Base-by-base conservation (phyloP, 495 filamentous ascomycete genomes). In the Lophiotrema nucula region DNA sequence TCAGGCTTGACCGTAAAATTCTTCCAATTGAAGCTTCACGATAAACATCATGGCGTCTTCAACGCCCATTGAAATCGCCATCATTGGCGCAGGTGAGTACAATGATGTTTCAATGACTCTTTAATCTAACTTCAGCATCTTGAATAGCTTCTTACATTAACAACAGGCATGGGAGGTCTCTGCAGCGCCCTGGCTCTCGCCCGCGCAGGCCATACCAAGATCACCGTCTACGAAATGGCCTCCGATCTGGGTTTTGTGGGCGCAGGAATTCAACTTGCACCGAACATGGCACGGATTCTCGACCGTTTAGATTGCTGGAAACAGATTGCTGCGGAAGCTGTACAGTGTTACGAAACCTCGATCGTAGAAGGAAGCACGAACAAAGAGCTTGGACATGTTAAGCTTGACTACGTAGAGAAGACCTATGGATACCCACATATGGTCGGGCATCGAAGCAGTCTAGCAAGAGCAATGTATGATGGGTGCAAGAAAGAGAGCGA, bases 251-350 rank as follows among this genome's bases (percentile, higher is more conserved):
- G 88, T 25, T 92, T 92, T 53, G 86, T 91, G 11, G 89, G 89
- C 45, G 88, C 88, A 5, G 88, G 88, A 24, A 89, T 92, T 63
- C 88, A 92, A 69, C 77, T 92, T 38, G 86, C 88, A 3, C 88
- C 88, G 1, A 91, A 93, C 56, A 88, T 92, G 76, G 82, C 82
- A 22, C 83, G 86, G 0, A 84, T 93, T 19, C 73, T 92, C 23
- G 84, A 89, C 67, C 69, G 79, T 11, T 75, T 87, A 25, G 88
- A 85, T 42, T 82, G 83, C 44, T 88, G 86, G 84, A 75, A 79
- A 25, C 75, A 79, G 23, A 90, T 91, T 66, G 79, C 79, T 53
- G 74, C 72, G 11, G 86, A 89, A 56, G 76, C 73, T 15, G 79
- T 81, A 2, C 73, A 79, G 54, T 73, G 82, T 38, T 63, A 69